phyloP scores from a whole-genome alignment of 2,329 filamentous ascomycete genomes.

The Aspergillus flavus region DNA sequence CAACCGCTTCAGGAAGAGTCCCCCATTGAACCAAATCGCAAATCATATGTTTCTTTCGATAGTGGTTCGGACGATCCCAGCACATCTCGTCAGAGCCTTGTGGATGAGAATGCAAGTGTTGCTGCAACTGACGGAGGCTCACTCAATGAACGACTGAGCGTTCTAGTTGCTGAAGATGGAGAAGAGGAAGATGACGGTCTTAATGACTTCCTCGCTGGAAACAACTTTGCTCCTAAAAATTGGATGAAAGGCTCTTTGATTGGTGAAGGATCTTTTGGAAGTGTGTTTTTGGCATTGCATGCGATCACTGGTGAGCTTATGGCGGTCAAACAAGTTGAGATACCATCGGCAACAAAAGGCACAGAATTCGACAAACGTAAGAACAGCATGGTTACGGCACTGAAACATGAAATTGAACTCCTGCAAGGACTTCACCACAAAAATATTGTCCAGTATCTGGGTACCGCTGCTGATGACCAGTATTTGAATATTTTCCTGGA shows the following conservation, averaged over 20 bases:
- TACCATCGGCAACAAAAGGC: constrained; percentile 77
- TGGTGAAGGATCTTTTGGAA: constrained; percentile 94
- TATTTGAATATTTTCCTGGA: constrained; percentile 99
- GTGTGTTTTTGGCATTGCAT: constrained; percentile 91
- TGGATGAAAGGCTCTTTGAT: constrained; percentile 99
- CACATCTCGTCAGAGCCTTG: constrained; percentile 76
- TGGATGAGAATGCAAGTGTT: constrained; percentile 76
- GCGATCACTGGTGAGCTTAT: constrained; percentile 96
- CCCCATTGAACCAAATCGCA: constrained; percentile 80
- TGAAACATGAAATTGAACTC: constrained; percentile 94
- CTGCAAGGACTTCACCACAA: constrained; percentile 91
- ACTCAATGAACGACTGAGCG: constrained; percentile 77
- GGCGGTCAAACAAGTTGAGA: constrained; percentile 96
- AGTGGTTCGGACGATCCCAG: constrained; percentile 73
- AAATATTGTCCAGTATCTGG: constrained; percentile 98
- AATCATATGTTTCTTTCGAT: constrained; percentile 84
- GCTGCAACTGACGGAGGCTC: constrained; percentile 68
- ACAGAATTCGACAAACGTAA: constrained; percentile 83
- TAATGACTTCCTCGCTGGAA: constrained; percentile 84
- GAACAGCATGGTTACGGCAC: constrained; percentile 95
- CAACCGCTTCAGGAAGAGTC: constrained; percentile 92
- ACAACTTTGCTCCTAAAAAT: constrained; percentile 95
- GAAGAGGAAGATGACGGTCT: constrained; percentile 90
- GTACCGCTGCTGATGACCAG: constrained; percentile 86
- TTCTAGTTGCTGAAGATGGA: constrained; percentile 85